Percentiles rank a stretch among this genome's conserved stretches.
These are phyloP conservation scores for Pyrenochaeta sp. DNA, from an alignment of 2,329 filamentous ascomycete species.

Conservation along the genomic window DNA sequence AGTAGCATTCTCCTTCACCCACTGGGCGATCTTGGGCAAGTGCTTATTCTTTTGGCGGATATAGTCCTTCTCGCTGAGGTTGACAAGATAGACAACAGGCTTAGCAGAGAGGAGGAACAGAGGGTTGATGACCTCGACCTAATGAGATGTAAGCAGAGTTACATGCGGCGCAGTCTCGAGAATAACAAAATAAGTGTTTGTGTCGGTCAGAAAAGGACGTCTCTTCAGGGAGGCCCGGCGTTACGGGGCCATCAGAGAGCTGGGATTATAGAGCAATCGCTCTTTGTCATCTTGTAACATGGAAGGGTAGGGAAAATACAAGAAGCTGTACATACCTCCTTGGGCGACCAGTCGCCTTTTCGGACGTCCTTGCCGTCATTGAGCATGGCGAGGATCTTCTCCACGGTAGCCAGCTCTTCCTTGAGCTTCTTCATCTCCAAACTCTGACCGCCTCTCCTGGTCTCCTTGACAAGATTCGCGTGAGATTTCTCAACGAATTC, in stretches of 20 bases:
- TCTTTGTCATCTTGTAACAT: slow-evolving; percentile 94
- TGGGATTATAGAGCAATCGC: slow-evolving; percentile 97
- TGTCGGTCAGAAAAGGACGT: slow-evolving; percentile 73
- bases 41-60: slow-evolving; percentile 99
- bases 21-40: slow-evolving; percentile 89
- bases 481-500: slow-evolving; percentile 97
- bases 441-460: slow-evolving; percentile 89
- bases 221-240: slow-evolving; percentile 90
- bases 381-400: slow-evolving; percentile 84
- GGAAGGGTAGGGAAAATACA: slow-evolving; percentile 21
- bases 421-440: slow-evolving; percentile 98
- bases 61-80: slow-evolving; percentile 96
- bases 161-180: slow-evolving; percentile 6
- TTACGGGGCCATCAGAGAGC: slow-evolving; percentile 94
- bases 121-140: slow-evolving; percentile 98
- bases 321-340: slow-evolving; percentile 78
- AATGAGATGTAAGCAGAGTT: slow-evolving; percentile 36
- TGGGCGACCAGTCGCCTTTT: slow-evolving; percentile 86
- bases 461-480: slow-evolving; percentile 93
- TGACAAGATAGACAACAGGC: slow-evolving; percentile 96
- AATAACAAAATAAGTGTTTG: slow-evolving; percentile 6
- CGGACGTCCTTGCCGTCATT: slow-evolving; percentile 92
- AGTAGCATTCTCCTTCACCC: slow-evolving; percentile 89
- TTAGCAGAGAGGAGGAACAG: slow-evolving; percentile 95
- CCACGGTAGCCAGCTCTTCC: slow-evolving; percentile 91